Percentiles rank a stretch among this genome's conserved stretches.
Conservation (phyloP, 2,329 filamentous ascomycete genomes). For the Ophiostoma perfectum region DNA sequence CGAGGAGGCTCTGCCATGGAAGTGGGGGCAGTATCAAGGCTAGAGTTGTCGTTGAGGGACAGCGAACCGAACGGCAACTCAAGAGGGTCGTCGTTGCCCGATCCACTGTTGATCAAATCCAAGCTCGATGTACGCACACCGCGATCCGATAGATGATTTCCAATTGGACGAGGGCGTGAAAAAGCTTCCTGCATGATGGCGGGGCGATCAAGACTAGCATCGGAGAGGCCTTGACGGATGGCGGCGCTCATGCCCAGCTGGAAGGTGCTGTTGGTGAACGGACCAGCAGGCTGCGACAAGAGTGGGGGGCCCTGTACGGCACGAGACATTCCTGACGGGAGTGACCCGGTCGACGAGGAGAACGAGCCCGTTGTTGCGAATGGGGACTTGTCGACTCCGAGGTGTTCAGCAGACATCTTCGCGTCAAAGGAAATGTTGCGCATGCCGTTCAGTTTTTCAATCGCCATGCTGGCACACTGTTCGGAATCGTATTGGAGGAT, state of each 20-base stretch:
- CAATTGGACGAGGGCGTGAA: slow-evolving; percentile 68
- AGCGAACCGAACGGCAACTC: slow-evolving; percentile 45
- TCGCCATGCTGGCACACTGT: neutral
- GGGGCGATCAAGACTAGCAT: neutral
- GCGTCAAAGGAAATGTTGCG: neutral
- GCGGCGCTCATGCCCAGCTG: neutral
- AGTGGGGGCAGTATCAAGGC: neutral
- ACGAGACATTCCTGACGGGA: neutral
- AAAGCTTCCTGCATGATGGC: slow-evolving; percentile 35
- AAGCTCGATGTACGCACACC: slow-evolving; percentile 57
- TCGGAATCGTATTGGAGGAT: neutral
- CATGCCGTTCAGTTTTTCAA: slow-evolving; percentile 8
- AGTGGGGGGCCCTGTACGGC: neutral
- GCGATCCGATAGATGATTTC: slow-evolving; percentile 60
- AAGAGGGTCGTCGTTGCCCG: slow-evolving; percentile 65
- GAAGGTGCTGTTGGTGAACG: neutral
- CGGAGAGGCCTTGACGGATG: neutral
- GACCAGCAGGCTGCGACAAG: neutral
- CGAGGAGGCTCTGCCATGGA: neutral
- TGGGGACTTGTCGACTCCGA: neutral
- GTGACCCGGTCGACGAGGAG: neutral
- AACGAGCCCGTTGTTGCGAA: neutral
- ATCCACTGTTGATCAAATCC: slow-evolving; percentile 64
- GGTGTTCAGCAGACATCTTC: neutral
- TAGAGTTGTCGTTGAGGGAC: slow-evolving; percentile 3